Evolutionary conservation across 768 basidiomycete genomes (phyloP).

Genomic region (Suillus weaverae): DNA sequence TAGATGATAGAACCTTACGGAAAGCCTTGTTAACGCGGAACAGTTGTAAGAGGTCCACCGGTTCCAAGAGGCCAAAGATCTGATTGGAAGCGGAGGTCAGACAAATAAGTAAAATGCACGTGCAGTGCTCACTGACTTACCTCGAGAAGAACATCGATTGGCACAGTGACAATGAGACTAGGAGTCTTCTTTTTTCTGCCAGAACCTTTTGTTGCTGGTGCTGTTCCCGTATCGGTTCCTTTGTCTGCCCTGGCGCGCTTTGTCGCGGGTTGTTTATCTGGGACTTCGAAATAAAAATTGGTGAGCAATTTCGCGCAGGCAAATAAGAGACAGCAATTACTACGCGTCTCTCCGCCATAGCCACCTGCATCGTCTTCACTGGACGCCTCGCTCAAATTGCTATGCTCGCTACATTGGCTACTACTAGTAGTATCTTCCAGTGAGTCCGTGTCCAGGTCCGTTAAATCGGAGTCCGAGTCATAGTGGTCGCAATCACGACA

Average conservation of each 20-base stretch:
- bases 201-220: background rate
- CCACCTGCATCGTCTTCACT: background rate
- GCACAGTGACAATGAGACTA: conserved; percentile 17
- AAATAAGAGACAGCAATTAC: background rate
- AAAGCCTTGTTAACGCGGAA: conserved; percentile 27
- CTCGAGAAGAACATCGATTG: conserved; percentile 29
- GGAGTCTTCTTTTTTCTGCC: conserved; percentile 9
- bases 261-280: background rate
- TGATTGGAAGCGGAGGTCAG: conserved; percentile 4
- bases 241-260: background rate
- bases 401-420: background rate
- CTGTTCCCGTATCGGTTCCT: background rate
- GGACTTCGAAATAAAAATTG: background rate
- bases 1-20: conserved; percentile 25
- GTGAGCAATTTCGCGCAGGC: background rate
- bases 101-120: background rate
- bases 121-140: conserved; percentile 8
- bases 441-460: background rate
- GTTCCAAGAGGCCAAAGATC: conserved; percentile 30
- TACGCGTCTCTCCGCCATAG: background rate
- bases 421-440: background rate
- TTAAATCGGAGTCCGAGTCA: background rate
- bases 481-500: no score
- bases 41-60: conserved; percentile 32
- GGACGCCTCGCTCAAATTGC: background rate